These are phyloP conservation scores for Panicum hallii DNA, from an alignment of 202 grass and related monocot genomes.

Conservation along the genomic window DNA sequence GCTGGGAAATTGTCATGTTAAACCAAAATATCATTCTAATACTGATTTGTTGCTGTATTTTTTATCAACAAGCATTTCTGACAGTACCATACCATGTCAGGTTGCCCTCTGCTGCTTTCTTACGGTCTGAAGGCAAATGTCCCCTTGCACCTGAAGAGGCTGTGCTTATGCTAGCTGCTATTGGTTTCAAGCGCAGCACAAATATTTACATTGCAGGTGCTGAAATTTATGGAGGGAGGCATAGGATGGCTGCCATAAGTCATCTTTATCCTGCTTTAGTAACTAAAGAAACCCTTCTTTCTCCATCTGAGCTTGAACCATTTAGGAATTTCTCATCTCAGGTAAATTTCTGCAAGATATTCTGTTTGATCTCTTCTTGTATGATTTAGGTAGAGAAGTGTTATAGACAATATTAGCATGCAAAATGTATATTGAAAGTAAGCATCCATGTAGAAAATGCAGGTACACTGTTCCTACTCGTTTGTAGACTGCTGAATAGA, in stretches of 20 bases:
- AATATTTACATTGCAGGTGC: conserved; percentile 90
- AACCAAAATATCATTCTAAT: conserved; percentile 23
- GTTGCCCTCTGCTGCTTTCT: conserved; percentile 77
- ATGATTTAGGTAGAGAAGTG: conserved; percentile 33
- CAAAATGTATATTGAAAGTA: neutral
- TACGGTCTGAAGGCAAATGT: conserved; percentile 91
- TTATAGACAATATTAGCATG: conserved; percentile 8
- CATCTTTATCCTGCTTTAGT: conserved; percentile 83
- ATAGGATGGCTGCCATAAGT: conserved; percentile 91
- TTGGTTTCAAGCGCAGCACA: conserved; percentile 92
- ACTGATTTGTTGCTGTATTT: conserved; percentile 26
- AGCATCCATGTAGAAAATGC: neutral
- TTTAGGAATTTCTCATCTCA: conserved; percentile 91
- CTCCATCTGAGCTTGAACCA: conserved; percentile 72
- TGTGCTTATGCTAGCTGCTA: conserved; percentile 94
- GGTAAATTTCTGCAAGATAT: conserved; percentile 59
- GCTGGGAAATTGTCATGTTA: neutral
- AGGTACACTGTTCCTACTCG: neutral
- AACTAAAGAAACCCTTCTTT: conserved; percentile 94
- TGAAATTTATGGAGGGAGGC: conserved; percentile 91
- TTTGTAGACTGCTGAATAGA: neutral
- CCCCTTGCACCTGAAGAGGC: conserved; percentile 95
- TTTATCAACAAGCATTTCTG: conserved; percentile 19
- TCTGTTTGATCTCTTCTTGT: neutral
- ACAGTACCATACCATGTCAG: conserved; percentile 56